These are phyloP conservation scores for Xerocomus brunneocitrinus DNA, from an alignment of 768 basidiomycete species.

Conservation along the genomic window DNA sequence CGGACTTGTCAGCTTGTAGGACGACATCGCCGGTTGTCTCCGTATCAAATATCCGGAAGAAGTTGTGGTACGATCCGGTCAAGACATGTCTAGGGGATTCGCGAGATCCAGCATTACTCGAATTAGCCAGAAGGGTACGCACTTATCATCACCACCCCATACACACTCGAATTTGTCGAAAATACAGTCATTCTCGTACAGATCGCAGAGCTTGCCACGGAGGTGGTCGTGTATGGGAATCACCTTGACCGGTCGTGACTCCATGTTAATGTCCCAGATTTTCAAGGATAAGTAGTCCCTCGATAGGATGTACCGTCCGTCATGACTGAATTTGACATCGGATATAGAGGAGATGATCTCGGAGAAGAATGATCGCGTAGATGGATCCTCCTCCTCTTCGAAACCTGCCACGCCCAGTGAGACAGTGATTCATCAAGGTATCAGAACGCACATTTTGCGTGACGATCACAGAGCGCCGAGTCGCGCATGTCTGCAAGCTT, in stretches of 20 bases:
- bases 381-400: slow-evolving; percentile 98
- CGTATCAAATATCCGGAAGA: slow-evolving; percentile 98
- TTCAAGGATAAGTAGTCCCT: slow-evolving; percentile 97
- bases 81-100: slow-evolving; percentile 70
- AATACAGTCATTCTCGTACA: slow-evolving; percentile 99
- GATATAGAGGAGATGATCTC: slow-evolving; percentile 99
- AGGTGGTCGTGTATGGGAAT: slow-evolving; percentile 99
- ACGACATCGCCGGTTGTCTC: slow-evolving; percentile 86
- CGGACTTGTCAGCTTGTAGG: slow-evolving; percentile 97
- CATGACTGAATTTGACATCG: slow-evolving; percentile 98
- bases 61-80: slow-evolving; percentile 99
- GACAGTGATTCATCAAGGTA: slow-evolving; percentile 2
- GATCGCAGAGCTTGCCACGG: slow-evolving; percentile 93
- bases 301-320: slow-evolving; percentile 94
- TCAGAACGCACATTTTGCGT: slow-evolving; percentile 81
- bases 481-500: slow-evolving; percentile 99
- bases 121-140: slow-evolving; percentile 36
- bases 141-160: slow-evolving; percentile 95
- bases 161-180: slow-evolving; percentile 99
- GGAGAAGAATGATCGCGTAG: slow-evolving; percentile 97
- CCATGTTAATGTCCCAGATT: slow-evolving; percentile 99
- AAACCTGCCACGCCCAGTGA: slow-evolving; percentile 58
- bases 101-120: slow-evolving; percentile 8
- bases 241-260: slow-evolving; percentile 91
- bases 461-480: slow-evolving; percentile 91